Evolutionary conservation across 1,284 basidiomycete species (phyloP).

Genomic region (Omphalotus olearius): DNA sequence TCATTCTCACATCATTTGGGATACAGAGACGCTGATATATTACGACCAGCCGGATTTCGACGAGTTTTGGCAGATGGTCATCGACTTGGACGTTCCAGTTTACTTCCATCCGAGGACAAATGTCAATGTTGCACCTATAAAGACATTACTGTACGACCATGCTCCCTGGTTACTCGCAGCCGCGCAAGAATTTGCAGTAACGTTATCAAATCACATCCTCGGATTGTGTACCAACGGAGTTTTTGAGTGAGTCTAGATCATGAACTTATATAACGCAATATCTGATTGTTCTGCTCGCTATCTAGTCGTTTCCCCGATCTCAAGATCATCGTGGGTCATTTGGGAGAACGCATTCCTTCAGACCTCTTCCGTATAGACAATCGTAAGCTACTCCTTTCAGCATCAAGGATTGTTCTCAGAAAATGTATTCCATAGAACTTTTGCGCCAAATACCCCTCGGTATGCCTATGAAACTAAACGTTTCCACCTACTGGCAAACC

Average conservation of each 20-base stretch:
- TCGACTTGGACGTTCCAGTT: conserved; percentile 37
- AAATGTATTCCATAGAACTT: conserved; percentile 21
- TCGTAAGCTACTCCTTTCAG: conserved; percentile 22
- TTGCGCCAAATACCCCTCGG: conserved; percentile 23
- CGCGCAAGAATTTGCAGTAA: conserved; percentile 34
- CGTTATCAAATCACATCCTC: conserved; percentile 35
- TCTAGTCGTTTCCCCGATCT: conserved; percentile 35
- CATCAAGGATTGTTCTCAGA: neutral
- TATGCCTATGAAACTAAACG: conserved; percentile 37
- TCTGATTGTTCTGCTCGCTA: neutral
- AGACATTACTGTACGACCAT: conserved; percentile 25
- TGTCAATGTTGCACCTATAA: conserved; percentile 22
- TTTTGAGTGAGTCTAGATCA: conserved; percentile 26
- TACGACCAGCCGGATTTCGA: conserved; percentile 42
- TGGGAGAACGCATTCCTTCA: conserved; percentile 39
- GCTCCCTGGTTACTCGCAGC: conserved; percentile 30
- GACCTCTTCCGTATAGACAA: conserved; percentile 36
- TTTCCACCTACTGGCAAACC: conserved; percentile 34
- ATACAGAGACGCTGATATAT: conserved; percentile 32
- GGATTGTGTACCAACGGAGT: conserved; percentile 36
- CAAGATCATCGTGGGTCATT: conserved; percentile 37
- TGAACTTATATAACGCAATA: neutral
- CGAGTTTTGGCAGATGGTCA: conserved; percentile 38
- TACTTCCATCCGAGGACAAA: conserved; percentile 38
- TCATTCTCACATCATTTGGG: neutral